Evolutionary conservation across 495 filamentous ascomycete species (phyloP).

Genomic region (Margaritispora aquatica): DNA sequence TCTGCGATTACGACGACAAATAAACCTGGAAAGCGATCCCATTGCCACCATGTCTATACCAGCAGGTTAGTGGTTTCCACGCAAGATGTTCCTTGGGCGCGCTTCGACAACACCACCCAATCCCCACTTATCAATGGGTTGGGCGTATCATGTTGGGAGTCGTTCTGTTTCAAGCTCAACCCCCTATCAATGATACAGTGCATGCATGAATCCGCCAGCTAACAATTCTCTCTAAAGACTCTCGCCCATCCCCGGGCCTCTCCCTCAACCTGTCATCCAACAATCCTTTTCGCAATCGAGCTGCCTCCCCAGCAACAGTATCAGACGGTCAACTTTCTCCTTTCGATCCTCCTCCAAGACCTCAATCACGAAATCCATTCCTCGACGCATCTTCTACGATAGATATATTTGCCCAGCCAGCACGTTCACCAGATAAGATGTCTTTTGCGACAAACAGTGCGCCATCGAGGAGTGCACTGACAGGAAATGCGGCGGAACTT

Average conservation of each 20-base stretch:
- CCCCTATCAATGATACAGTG: slow-evolving; percentile 5
- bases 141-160: slow-evolving; percentile 21
- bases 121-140: slow-evolving; percentile 21
- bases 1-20: slow-evolving; percentile 2
- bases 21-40: slow-evolving; percentile 11
- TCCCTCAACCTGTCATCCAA: slow-evolving; percentile 75
- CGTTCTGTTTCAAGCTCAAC: slow-evolving; percentile 15
- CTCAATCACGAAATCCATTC: slow-evolving; percentile 87
- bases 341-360: slow-evolving; percentile 54
- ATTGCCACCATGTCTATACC: slow-evolving; percentile 26
- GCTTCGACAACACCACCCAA: slow-evolving; percentile 15
- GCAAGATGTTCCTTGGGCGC: slow-evolving; percentile 12
- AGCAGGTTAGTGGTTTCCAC: slow-evolving; percentile 20
- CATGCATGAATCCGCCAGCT: slow-evolving; percentile 22
- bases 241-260: slow-evolving; percentile 39
- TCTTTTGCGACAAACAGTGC: slow-evolving; percentile 47
- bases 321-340: slow-evolving; percentile 28
- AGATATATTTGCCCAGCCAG: not conserved
- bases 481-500: slow-evolving; percentile 68
- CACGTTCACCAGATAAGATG: slow-evolving; percentile 43
- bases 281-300: slow-evolving; percentile 96
- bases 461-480: slow-evolving; percentile 36
- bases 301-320: slow-evolving; percentile 53
- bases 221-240: slow-evolving; percentile 23
- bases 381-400: slow-evolving; percentile 58